These are phyloP conservation scores for Kodamaea fungicola DNA, from an alignment of 1,139 yeast species.

Conservation along the genomic window DNA sequence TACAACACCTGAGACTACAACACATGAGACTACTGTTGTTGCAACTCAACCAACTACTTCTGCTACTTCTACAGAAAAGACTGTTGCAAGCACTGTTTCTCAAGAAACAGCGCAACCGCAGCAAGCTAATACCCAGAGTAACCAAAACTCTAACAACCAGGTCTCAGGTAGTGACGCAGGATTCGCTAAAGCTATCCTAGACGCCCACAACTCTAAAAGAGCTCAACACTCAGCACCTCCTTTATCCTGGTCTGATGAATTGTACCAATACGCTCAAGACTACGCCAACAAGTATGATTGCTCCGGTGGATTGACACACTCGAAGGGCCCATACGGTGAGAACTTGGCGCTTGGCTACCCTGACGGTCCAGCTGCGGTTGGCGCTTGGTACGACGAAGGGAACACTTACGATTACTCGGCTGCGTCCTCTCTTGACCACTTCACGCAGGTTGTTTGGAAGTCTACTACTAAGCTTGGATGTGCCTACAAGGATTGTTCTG, in stretches of 20 bases:
- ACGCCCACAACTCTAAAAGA: conserved; percentile 67
- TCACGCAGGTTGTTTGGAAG: conserved; percentile 43
- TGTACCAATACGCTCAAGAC: conserved; percentile 65
- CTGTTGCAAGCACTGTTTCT: too few relatives aligned
- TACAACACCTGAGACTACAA: conserved; percentile 1
- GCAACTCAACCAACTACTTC: conserved; percentile 9
- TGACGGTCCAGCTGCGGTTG: conserved; percentile 52
- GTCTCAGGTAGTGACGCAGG: conserved; percentile 22
- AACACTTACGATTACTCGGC: conserved; percentile 48
- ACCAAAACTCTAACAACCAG: conserved; percentile 1
- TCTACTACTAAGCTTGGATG: conserved; percentile 34
- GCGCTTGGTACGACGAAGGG: conserved; percentile 84
- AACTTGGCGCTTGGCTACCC: conserved; percentile 77
- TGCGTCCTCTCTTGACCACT: conserved; percentile 31
- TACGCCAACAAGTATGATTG: conserved; percentile 72
- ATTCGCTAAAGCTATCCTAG: conserved; percentile 42
- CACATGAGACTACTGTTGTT: conserved; percentile 4
- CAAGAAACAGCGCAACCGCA: too few relatives aligned
- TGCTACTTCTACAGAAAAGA: conserved; percentile 3
- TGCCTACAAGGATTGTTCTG: conserved; percentile 38
- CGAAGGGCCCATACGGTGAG: conserved; percentile 82
- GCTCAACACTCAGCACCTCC: conserved; percentile 58
- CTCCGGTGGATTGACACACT: conserved; percentile 64
- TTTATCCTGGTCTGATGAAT: conserved; percentile 60
- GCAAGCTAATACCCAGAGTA: not conserved